Base-by-base conservation (phyloP, 768 basidiomycete genomes). In the Trametes elegans region DNA sequence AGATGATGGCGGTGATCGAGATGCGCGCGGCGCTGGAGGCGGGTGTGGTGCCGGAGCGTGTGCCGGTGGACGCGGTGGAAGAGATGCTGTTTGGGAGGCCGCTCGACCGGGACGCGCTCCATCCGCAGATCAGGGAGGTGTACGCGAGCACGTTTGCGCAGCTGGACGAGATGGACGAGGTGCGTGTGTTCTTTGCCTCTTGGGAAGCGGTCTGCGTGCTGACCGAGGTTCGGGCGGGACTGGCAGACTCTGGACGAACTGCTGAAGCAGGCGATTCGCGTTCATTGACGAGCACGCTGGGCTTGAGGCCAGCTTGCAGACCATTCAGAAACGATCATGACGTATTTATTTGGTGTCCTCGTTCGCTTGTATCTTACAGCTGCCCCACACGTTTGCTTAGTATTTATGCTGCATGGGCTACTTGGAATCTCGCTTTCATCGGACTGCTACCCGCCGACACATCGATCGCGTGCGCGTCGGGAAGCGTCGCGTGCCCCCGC, bases 1-100 rank as follows among this genome's bases (percentile, higher is more conserved):
- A 85, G 47, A 93, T 97, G 90, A 79, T 97, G 79, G 87, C 90
- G 23, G 77, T 95, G 38, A 93, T 97, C 51, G 87, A 93, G 68
- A 78, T 80, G 32, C 77, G 78, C 29, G 84, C 82, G 23, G 66
- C 69, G 35, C 52, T 58, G 48, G 63, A 67, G 28, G 75, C 70
- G 53, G 67, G 65, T n/a, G n/a, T n/a, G 45, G 64, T 36, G 70
- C 71, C 34, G 46, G 59, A 55, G 27, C 53, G 42, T 5, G n/a
- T 62, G 4, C 74, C 74, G 18, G 61, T 83, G 57, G 78, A 89
- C 56, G 78, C 82, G n/a, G 81, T 87, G 19, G 88, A 90, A 47
- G 86, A 84, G 58, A 63, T 88, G 68, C 61, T 92, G 48, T 92
- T 93, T 66, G 90, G 90, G 3, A 70, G 76, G 36, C 77, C 77